A percentile compares a stretch with the other conserved stretches of the same genome.
Conservation (phyloP, 768 basidiomycete genomes). For the Pleurotus citrinopileatus region DNA sequence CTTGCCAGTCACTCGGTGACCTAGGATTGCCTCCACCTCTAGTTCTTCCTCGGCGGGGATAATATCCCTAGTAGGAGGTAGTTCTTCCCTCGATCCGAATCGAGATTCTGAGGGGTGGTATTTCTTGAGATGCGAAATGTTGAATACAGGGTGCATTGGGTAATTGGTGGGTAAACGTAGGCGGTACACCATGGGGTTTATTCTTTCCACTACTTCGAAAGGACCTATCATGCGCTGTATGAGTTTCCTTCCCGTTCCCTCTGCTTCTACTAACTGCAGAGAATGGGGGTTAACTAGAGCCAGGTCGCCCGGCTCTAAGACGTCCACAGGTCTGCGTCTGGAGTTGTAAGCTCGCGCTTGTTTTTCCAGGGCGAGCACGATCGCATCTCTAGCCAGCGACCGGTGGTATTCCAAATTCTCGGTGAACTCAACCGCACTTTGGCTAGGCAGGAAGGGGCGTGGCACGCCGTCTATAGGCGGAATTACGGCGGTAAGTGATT, state of each 20-base stretch:
- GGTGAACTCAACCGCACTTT: neutral
- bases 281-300: constrained; percentile 9
- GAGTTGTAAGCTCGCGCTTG: constrained; percentile 5
- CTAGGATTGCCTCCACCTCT: neutral
- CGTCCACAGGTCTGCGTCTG: neutral
- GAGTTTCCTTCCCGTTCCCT: constrained; percentile 2
- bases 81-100: neutral
- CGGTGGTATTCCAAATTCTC: neutral
- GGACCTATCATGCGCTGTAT: constrained; percentile 5
- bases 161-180: constrained; percentile 7
- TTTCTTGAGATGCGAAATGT: constrained; percentile 1
- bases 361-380: neutral
- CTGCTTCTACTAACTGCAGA: neutral
- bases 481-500: constrained; percentile 3
- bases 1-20: neutral
- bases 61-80: neutral
- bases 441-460: constrained; percentile 8
- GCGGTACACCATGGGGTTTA: constrained; percentile 10
- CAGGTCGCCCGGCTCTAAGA: neutral
- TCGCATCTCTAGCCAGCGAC: neutral
- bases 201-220: constrained; percentile 3
- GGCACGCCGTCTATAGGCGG: neutral
- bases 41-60: neutral
- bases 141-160: constrained; percentile 12
- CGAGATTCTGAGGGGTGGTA: neutral